phyloP scores from a whole-genome alignment of 306 rosid genomes.

The Prunus persica region DNA sequence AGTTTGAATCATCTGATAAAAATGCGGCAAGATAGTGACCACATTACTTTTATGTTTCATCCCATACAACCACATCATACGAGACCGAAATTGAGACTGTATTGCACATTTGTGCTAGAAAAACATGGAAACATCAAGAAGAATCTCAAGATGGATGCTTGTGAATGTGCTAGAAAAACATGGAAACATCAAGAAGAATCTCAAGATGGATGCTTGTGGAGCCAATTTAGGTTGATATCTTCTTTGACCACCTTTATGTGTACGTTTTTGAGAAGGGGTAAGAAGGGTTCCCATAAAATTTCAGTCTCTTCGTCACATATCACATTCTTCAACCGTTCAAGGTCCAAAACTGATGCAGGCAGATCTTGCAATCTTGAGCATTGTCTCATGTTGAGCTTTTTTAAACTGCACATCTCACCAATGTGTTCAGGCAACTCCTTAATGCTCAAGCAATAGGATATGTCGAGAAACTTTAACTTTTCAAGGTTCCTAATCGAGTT shows the following conservation, averaged over 20 bases:
- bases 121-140: not conserved
- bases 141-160: not conserved
- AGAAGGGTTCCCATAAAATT: not conserved
- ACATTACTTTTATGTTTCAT: not conserved
- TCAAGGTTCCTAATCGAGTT: conserved; percentile 31
- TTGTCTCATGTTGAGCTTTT: conserved; percentile 33
- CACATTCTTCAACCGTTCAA: conserved; percentile 30
- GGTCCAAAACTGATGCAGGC: conserved; percentile 44
- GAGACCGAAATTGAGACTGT: not conserved
- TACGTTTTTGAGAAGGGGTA: not conserved
- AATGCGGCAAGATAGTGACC: not conserved
- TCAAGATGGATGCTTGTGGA: not conserved
- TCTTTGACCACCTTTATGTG: conserved; percentile 4
- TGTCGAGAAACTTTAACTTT: conserved; percentile 39
- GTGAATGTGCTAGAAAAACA: conserved; percentile 1
- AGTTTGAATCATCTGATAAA: not conserved
- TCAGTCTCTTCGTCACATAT: conserved; percentile 40
- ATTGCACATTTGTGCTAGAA: not conserved
- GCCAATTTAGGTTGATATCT: conserved; percentile 17
- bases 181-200: not conserved
- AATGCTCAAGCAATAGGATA: conserved; percentile 46
- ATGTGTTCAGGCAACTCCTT: conserved; percentile 42
- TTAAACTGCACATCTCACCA: conserved; percentile 32
- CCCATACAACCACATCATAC: not conserved
- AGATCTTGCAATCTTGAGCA: conserved; percentile 39